Conservation (phyloP, 352 stramenopile species). For the Phytophthora megakarya region DNA sequence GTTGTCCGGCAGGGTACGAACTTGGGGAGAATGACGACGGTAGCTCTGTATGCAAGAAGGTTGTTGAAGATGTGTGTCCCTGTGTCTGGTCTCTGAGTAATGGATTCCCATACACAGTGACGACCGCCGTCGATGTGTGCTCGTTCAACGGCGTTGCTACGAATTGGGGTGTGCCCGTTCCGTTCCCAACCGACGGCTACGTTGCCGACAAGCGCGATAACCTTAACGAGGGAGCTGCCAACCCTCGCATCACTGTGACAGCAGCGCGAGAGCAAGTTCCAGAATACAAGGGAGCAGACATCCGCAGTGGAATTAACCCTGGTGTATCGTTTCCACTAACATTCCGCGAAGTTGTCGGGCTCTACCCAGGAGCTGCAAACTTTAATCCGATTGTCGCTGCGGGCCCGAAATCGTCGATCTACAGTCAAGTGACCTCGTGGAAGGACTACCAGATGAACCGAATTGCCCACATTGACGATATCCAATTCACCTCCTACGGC, state of each 20-base stretch:
- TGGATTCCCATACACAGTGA: conserved; percentile 39
- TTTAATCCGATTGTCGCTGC: conserved; percentile 19
- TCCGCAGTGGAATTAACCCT: conserved; percentile 10
- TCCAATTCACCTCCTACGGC: conserved; percentile 42
- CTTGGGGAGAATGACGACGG: conserved; percentile 24
- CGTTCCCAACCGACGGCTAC: conserved; percentile 65
- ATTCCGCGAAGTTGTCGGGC: conserved; percentile 17
- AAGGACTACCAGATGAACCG: conserved; percentile 39
- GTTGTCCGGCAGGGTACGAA: conserved; percentile 48
- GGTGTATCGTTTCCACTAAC: conserved; percentile 15
- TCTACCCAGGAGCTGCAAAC: conserved; percentile 8
- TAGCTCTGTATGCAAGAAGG: conserved; percentile 30
- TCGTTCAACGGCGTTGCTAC: conserved; percentile 43
- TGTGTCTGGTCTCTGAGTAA: conserved; percentile 52
- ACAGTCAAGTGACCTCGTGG: conserved; percentile 36
- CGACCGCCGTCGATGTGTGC: conserved; percentile 31
- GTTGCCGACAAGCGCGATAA: conserved; percentile 38
- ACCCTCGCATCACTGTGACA: conserved; percentile 29
- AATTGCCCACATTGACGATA: conserved; percentile 28
- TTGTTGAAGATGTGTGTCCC: conserved; percentile 38
- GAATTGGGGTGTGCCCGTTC: conserved; percentile 39
- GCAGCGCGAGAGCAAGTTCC: background rate
- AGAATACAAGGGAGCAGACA: background rate
- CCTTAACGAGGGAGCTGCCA: conserved; percentile 7
- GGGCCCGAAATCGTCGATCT: background rate